phyloP scores from a whole-genome alignment of 2,329 filamentous ascomycete species.

The Ophiostoma sp. region DNA sequence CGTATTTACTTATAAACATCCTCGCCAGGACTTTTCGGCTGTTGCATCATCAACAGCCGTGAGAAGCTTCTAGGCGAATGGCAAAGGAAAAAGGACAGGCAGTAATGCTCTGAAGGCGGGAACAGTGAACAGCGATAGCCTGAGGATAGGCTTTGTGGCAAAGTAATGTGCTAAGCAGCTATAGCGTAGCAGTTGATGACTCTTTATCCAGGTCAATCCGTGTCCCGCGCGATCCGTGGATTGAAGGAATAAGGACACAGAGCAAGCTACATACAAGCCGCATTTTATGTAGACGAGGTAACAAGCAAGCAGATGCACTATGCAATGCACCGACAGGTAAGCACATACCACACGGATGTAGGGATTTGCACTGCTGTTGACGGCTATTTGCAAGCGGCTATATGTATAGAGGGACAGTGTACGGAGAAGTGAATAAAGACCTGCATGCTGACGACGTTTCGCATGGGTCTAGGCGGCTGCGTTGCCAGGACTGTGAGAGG shows the following conservation, averaged over 20 bases:
- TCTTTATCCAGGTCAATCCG: background rate
- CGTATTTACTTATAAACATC: too few relatives aligned
- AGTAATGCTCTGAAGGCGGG: too few relatives aligned
- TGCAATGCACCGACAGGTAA: background rate
- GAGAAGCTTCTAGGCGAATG: too few relatives aligned
- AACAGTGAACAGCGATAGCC: background rate
- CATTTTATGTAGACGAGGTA: conserved; percentile 2
- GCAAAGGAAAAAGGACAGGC: background rate
- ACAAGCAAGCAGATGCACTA: conserved; percentile 1
- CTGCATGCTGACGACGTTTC: conserved; percentile 11
- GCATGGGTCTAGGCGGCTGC: conserved; percentile 3
- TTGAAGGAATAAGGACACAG: background rate
- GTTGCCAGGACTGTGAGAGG: background rate
- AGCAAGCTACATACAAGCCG: background rate
- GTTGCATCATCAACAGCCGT: too few relatives aligned
- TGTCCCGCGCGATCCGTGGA: conserved; percentile 3
- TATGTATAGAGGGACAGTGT: background rate
- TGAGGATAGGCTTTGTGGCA: too few relatives aligned
- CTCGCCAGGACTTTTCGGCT: too few relatives aligned
- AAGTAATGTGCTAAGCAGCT: too few relatives aligned
- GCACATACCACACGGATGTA: conserved; percentile 2
- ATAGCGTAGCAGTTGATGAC: background rate
- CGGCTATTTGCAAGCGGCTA: background rate
- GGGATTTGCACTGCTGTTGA: background rate
- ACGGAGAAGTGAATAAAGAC: background rate